phyloP scores from a whole-genome alignment of 2,329 filamentous ascomycete species.

The Sporothrix inflata region DNA sequence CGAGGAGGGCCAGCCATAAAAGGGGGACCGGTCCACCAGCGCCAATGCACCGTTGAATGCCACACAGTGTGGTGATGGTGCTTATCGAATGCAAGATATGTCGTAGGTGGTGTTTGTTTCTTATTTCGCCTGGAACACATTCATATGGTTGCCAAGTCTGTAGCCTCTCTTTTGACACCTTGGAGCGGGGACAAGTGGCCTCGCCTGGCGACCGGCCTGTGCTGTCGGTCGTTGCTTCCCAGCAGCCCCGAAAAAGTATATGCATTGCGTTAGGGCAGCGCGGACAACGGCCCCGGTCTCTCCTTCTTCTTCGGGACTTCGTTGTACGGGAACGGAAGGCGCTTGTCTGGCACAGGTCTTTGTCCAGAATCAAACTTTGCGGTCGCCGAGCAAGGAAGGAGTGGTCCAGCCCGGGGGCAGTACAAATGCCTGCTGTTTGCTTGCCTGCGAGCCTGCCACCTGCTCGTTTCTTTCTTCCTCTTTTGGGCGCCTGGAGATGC shows the following conservation, averaged over 20 bases:
- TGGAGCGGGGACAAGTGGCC: not conserved
- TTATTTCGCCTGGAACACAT: not conserved
- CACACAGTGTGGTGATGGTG: constrained; percentile 18
- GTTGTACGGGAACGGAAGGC: constrained; percentile 21
- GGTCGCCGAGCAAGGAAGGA: constrained; percentile 19
- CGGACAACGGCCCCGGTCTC: constrained; percentile 15
- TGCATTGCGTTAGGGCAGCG: constrained; percentile 7
- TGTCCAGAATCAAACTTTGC: not conserved
- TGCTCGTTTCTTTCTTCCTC: constrained; percentile 15
- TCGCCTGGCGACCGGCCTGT: not conserved
- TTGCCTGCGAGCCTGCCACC: not conserved
- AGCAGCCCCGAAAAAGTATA: not conserved
- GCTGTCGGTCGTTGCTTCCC: constrained; percentile 2
- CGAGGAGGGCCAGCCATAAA: not conserved
- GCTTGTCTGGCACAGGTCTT: not conserved
- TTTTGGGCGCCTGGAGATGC: not conserved
- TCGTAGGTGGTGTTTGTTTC: not conserved
- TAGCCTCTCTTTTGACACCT: not conserved
- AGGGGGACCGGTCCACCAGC: not conserved
- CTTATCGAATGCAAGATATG: not conserved
- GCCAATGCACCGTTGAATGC: constrained; percentile 1
- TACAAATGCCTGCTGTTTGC: not conserved
- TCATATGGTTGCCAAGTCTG: not conserved
- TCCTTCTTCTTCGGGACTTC: constrained; percentile 22
- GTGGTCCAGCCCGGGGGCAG: not conserved